Conservation (phyloP, 352 stramenopile species). For the Phytophthora tubulina region DNA sequence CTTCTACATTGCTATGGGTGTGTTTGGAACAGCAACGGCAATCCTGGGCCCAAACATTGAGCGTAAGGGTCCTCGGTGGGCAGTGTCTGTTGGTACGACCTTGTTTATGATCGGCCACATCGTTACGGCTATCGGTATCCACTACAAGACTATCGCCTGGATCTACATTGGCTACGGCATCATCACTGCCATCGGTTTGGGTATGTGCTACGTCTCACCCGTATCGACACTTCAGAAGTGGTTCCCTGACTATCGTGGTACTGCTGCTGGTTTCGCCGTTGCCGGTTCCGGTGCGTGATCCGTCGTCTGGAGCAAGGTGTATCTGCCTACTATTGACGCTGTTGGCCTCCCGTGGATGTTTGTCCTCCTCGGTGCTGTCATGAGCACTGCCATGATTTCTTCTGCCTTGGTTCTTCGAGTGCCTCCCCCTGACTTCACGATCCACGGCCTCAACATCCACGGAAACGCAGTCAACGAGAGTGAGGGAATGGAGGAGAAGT, state of each 20-base stretch:
- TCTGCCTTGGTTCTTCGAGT: constrained; percentile 60
- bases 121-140: constrained; percentile 58
- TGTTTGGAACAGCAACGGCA: constrained; percentile 62
- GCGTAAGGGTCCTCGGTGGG: constrained; percentile 54
- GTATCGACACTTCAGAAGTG: constrained; percentile 74
- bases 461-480: constrained; percentile 51
- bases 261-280: constrained; percentile 70
- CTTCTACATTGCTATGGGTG: constrained; percentile 72
- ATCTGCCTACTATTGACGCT: constrained; percentile 55
- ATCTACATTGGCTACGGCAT: constrained; percentile 76
- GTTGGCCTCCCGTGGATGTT: constrained; percentile 59
- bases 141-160: constrained; percentile 57
- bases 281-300: constrained; percentile 65
- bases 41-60: constrained; percentile 69
- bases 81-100: constrained; percentile 53
- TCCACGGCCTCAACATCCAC: constrained; percentile 67
- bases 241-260: constrained; percentile 78
- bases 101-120: constrained; percentile 63
- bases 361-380: constrained; percentile 51
- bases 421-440: constrained; percentile 52
- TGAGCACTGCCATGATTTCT: constrained; percentile 50
- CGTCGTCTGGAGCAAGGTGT: constrained; percentile 71
- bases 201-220: constrained; percentile 72
- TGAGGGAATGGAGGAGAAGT: constrained; percentile 46
- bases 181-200: constrained; percentile 64